Evolutionary conservation across 2,329 filamentous ascomycete species (phyloP), one percentile per base, ranked within the genome.

Genomic region (Fusarium sp.): DNA sequence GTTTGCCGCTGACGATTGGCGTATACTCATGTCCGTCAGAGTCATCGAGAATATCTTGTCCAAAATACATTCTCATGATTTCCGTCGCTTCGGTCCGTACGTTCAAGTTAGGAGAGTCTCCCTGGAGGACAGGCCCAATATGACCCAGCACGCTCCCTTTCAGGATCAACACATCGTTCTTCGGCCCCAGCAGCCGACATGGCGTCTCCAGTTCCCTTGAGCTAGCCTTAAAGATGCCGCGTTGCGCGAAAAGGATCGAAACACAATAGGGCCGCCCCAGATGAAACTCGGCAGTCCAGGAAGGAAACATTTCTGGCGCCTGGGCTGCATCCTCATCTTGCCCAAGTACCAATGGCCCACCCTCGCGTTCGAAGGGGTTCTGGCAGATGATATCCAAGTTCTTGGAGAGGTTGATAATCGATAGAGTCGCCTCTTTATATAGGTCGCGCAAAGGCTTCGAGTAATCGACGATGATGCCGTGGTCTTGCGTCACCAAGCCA

Each of bases 341-440:
- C 27, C 45, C 14, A 48, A 48, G 45, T 18, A 48, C 45, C 45
- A 27, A 25, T 48, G 45, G 45, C 23, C 45, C 45, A 48, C 45
- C 45, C 23, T 18, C 23, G 45, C 34, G 37, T 4, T 74, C 71
- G 6, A 72, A 74, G 3, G 68, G 71, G 0, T 37, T 74, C 9
- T 74, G 72, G n/a, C 72, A 74, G 9, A 74, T 20, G 0, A 69
- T 66, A 5, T 74, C 72, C 1, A 74, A 50, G n/a, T 74, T 52
- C 0, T 37, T 32, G 0, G 68, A 35, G 0, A 74, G 2, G 1
- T 69, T 72, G 39, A 74, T 75, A 32, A 74, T 10, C 0, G 68
- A 11, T 1, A 8, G 10, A 1, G 72, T 64, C 0, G 39, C 41
- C 4, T 67, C 13, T 5, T 32, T 35, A 14, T 64, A 74, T 1